phyloP scores from a whole-genome alignment of 129 eudicot genomes.

The Flaveria sonorensis region DNA sequence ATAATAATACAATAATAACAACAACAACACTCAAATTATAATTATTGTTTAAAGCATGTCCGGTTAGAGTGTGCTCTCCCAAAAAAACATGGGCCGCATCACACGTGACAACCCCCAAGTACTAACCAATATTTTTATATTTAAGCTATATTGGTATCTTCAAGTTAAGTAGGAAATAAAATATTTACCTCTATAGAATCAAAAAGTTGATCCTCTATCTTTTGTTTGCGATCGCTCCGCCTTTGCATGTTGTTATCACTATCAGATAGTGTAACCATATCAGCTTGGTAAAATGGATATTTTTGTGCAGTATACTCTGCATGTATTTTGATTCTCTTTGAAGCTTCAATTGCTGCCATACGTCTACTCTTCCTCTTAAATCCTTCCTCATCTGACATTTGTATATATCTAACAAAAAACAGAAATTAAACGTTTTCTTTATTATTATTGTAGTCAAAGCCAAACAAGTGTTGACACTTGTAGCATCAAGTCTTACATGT shows the following conservation, averaged over 20 bases:
- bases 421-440: background rate
- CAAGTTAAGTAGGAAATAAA: background rate
- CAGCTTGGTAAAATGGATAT: background rate
- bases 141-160: background rate
- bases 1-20: no score
- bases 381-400: constrained; percentile 26
- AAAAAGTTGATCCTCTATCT: background rate
- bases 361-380: constrained; percentile 35
- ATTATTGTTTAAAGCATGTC: no score
- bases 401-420: background rate
- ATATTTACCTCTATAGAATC: background rate
- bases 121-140: background rate
- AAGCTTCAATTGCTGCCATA: constrained; percentile 29
- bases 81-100: no score
- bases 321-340: constrained; percentile 26
- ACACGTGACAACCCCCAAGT: no score
- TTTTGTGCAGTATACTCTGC: background rate
- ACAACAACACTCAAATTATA: no score
- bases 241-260: no score
- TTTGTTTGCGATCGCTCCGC: background rate
- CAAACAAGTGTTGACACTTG: background rate
- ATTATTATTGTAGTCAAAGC: background rate
- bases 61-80: no score
- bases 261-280: no score
- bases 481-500: background rate